Percentiles rank a stretch among this genome's conserved stretches.
These are phyloP conservation scores for Monosporascus sp. DNA, from an alignment of 2,329 filamentous ascomycete genomes.

Conservation along the genomic window DNA sequence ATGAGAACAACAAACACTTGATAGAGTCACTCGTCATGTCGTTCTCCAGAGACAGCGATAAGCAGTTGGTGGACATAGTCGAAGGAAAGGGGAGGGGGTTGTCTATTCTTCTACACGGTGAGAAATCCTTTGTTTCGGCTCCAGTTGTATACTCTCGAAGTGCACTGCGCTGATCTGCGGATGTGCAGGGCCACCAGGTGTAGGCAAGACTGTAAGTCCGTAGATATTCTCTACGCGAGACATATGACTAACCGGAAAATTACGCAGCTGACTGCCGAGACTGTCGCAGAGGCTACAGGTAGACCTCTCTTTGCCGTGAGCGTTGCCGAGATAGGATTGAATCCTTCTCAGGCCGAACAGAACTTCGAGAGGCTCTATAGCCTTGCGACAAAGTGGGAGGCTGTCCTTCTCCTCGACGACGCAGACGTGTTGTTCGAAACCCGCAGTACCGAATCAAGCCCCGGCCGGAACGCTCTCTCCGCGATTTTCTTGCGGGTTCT, in stretches of 20 bases:
- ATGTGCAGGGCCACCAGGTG: conserved; percentile 2
- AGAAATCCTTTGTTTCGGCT: not conserved
- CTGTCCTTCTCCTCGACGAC: conserved; percentile 7
- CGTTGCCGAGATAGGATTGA: conserved; percentile 9
- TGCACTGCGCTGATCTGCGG: not conserved
- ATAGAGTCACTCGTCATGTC: conserved; percentile 5
- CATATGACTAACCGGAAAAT: not conserved
- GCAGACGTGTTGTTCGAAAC: conserved; percentile 15
- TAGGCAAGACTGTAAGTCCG: conserved; percentile 6
- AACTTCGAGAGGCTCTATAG: conserved; percentile 8
- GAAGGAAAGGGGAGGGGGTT: conserved; percentile 8
- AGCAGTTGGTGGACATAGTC: conserved; percentile 5
- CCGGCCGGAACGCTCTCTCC: conserved; percentile 11
- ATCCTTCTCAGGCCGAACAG: conserved; percentile 3
- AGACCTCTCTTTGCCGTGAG: conserved; percentile 6
- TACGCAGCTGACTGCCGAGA: conserved; percentile 6
- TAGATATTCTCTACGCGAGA: not conserved
- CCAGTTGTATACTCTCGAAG: too few species aligned
- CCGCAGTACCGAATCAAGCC: conserved; percentile 2
- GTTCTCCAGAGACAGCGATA: conserved; percentile 4
- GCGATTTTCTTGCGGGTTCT: conserved; percentile 10
- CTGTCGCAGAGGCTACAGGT: conserved; percentile 7
- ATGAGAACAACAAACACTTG: conserved; percentile 3
- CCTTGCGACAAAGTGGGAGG: conserved; percentile 20
- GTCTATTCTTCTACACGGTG: conserved; percentile 5